Evolutionary conservation across 352 stramenopile genomes (phyloP).

Genomic region (Pythium sukuiense): DNA sequence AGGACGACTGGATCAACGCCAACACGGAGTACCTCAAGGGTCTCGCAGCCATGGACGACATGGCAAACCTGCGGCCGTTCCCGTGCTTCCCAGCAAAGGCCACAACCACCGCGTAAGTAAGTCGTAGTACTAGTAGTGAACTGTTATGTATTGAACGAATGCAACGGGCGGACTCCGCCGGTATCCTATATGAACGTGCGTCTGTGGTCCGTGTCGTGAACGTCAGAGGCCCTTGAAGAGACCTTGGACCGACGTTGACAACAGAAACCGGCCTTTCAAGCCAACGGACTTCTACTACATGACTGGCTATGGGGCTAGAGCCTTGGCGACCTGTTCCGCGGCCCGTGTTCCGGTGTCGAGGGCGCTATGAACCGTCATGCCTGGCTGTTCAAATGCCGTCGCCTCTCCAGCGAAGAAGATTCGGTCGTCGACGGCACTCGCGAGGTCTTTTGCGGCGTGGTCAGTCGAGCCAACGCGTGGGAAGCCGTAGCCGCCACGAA

Average conservation of each 20-base stretch:
- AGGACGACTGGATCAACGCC: slow-evolving; percentile 71
- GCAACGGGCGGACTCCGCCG: neutral
- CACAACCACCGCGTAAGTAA: neutral
- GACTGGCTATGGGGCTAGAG: slow-evolving; percentile 28
- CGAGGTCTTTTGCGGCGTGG: slow-evolving; percentile 56
- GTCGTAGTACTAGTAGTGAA: neutral
- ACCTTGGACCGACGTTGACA: too few relatives aligned
- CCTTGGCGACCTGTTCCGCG: slow-evolving; percentile 46
- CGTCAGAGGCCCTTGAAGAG: too few relatives aligned
- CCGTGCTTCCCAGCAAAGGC: slow-evolving; percentile 54
- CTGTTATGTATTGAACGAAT: neutral
- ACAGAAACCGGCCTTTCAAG: too few relatives aligned
- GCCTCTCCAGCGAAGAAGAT: slow-evolving; percentile 84
- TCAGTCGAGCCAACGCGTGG: slow-evolving; percentile 74
- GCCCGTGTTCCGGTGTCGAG: slow-evolving; percentile 77
- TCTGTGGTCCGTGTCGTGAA: neutral
- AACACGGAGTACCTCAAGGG: slow-evolving; percentile 66
- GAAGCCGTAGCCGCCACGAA: slow-evolving; percentile 75
- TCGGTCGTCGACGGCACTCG: slow-evolving; percentile 53
- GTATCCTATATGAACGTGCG: neutral
- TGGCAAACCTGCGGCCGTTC: slow-evolving; percentile 60
- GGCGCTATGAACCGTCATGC: slow-evolving; percentile 81
- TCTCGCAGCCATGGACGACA: slow-evolving; percentile 60
- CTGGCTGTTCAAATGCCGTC: slow-evolving; percentile 77
- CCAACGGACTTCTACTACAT: neutral